Evolutionary conservation across 1,284 basidiomycete genomes (phyloP), one percentile per base, ranked within the genome.

Genomic region (Ceratobasidium sp.): DNA sequence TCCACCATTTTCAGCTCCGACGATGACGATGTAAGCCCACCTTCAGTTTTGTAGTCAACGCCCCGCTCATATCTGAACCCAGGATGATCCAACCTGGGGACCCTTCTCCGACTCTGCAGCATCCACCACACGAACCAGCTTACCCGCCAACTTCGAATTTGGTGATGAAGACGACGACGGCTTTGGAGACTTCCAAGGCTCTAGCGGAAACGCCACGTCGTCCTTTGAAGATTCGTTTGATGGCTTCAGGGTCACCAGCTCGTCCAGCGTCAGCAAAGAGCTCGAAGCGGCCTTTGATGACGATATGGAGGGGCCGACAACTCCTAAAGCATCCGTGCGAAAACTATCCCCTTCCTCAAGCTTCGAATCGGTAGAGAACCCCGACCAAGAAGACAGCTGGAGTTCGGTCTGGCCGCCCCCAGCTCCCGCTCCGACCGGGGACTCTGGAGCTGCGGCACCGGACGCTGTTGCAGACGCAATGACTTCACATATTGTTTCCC

Each of bases 121-220:
- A 4, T 88, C 89, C 0, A 93, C 94, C 83, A 88, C 86, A 1
- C 90, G 90, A 82, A 86, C 88, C 1, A 35, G 90, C 89, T 78
- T 87, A 77, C 67, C 75, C 33, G 79, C 82, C 79, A 80, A 86
- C 65, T 90, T 90, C 27, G 89, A 92, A 38, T 86, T 88, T 1
- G 89, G 90, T 1, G 92, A 92, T 80, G 91, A 92, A 57, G 87
- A 86, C 33, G 92, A 92, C 81, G 90, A 90, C 38, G 93, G 94
- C 80, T 94, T 95, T 83, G 92, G 92, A 12, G 94, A 94, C 79
- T 95, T 95, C 82, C 93, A 93, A 80, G 87, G 86, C 74, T 88
- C 87, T 0, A 86, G 81, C 46, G 82, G 82, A 10, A 41, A 62
- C 20, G 60, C 41, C 6, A 27, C 69, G 10, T 27, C 52, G 20